A percentile compares a stretch with the other conserved stretches of the same genome.
These are phyloP conservation scores for Vigna angularis DNA, from an alignment of 306 rosid genomes.

Conservation along the genomic window DNA sequence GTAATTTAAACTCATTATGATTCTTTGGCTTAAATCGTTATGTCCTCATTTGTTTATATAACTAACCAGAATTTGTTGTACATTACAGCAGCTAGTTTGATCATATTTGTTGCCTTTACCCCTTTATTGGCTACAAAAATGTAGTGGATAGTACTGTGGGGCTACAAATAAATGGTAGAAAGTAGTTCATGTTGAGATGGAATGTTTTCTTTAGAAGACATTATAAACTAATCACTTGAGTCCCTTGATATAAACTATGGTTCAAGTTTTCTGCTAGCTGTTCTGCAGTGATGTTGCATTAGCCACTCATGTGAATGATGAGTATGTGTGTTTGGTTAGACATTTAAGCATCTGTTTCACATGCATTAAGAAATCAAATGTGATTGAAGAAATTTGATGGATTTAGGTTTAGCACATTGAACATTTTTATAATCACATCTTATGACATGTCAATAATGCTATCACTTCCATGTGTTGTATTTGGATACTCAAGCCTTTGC, in stretches of 20 bases:
- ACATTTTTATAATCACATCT: neutral
- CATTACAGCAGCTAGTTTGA: slow-evolving; percentile 42
- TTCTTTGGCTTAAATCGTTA: slow-evolving; percentile 52
- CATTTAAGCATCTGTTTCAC: neutral
- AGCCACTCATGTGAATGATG: slow-evolving; percentile 22
- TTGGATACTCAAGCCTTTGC: neutral
- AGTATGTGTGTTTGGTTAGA: neutral
- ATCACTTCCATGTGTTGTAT: neutral
- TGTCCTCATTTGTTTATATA: slow-evolving; percentile 50
- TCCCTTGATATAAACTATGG: neutral
- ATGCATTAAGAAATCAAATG: neutral
- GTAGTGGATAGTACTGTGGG: slow-evolving; percentile 35
- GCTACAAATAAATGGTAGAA: slow-evolving; percentile 42
- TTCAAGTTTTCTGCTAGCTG: neutral
- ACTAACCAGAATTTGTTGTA: slow-evolving; percentile 52
- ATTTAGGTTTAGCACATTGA: neutral
- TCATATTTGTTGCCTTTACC: slow-evolving; percentile 41
- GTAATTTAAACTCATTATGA: slow-evolving; percentile 44
- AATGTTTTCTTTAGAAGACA: slow-evolving; percentile 18
- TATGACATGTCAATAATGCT: neutral
- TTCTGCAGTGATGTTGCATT: slow-evolving; percentile 1
- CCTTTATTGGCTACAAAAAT: slow-evolving; percentile 33
- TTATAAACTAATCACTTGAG: neutral
- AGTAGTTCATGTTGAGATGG: slow-evolving; percentile 23
- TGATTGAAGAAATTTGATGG: neutral